These are phyloP conservation scores for Pythium oligandrum DNA, from an alignment of 352 stramenopile species.

Conservation along the genomic window DNA sequence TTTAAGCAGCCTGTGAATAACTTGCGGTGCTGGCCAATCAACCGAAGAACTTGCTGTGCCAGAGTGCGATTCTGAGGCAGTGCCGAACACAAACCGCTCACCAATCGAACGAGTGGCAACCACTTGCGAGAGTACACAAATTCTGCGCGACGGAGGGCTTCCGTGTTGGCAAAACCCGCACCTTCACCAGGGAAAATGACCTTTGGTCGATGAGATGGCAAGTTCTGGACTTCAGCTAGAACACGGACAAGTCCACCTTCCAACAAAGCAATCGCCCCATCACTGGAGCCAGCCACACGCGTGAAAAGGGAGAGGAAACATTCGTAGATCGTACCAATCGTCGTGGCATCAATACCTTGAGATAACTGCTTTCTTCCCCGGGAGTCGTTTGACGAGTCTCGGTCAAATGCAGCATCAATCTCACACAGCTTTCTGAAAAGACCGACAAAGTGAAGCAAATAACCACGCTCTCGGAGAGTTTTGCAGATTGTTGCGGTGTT, in stretches of 20 bases:
- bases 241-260: constrained; percentile 68
- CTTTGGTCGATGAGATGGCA: constrained; percentile 66
- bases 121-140: constrained; percentile 72
- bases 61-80: constrained; percentile 68
- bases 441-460: constrained; percentile 76
- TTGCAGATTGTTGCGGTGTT: constrained; percentile 43
- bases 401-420: constrained; percentile 60
- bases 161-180: constrained; percentile 11
- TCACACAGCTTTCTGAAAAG: constrained; percentile 72
- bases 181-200: constrained; percentile 38
- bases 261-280: constrained; percentile 62
- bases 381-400: constrained; percentile 25
- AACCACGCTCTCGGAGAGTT: constrained; percentile 65
- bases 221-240: constrained; percentile 51
- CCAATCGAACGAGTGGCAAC: constrained; percentile 59
- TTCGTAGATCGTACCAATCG: constrained; percentile 78
- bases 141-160: constrained; percentile 57
- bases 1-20: constrained; percentile 66
- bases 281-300: constrained; percentile 47
- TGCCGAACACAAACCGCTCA: constrained; percentile 53
- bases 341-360: constrained; percentile 49
- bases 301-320: constrained; percentile 80
- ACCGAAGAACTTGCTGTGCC: constrained; percentile 45
- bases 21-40: constrained; percentile 69
- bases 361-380: constrained; percentile 38